Percentiles rank a stretch among this genome's conserved stretches.
Evolutionary conservation across 2,329 filamentous ascomycete genomes (phyloP).

Genomic region (Diaporthe longicolla): DNA sequence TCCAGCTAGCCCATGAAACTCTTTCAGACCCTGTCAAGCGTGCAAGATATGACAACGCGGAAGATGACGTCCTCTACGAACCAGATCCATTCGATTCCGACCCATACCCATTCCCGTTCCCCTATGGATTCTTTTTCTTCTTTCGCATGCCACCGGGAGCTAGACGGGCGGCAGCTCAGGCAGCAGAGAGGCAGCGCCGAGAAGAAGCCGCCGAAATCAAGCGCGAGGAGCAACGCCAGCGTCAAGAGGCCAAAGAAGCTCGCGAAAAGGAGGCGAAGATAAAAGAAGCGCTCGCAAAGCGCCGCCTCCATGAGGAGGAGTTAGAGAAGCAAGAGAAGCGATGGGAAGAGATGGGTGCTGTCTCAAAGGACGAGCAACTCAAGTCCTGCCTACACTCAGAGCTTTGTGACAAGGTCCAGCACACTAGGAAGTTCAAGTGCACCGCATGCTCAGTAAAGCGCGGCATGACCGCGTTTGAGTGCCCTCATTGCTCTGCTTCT

Average conservation of each 20-base stretch:
- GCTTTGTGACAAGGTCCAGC: constrained; percentile 44
- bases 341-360: constrained; percentile 41
- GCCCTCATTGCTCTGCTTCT: constrained; percentile 44
- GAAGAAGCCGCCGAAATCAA: neutral
- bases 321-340: constrained; percentile 43
- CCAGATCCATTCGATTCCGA: neutral
- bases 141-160: neutral
- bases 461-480: constrained; percentile 47
- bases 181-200: neutral
- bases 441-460: constrained; percentile 44
- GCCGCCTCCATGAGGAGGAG: neutral
- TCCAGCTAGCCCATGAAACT: constrained; percentile 47
- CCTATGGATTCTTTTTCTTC: neutral
- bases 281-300: neutral
- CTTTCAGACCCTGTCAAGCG: constrained; percentile 46
- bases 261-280: neutral
- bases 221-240: neutral
- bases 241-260: neutral
- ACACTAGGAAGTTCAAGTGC: constrained; percentile 47
- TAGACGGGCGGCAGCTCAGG: neutral
- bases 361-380: constrained; percentile 44
- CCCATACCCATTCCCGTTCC: neutral
- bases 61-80: neutral
- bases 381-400: constrained; percentile 46
- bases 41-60: constrained; percentile 44